These are phyloP conservation scores for Trichaptum fuscoviolaceum DNA, from an alignment of 768 basidiomycete genomes.

Conservation along the genomic window DNA sequence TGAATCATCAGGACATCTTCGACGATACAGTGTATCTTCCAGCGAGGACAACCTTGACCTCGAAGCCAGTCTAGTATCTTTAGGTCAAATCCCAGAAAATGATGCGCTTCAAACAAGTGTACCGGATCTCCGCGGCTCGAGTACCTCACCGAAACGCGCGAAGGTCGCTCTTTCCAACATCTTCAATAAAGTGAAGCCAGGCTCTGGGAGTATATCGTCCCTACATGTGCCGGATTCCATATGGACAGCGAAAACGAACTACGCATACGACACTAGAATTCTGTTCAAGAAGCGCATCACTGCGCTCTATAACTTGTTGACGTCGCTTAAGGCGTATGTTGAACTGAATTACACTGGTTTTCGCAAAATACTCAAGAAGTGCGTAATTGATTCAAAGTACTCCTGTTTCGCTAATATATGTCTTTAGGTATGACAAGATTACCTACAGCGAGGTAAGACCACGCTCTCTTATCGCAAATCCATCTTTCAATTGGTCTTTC, in stretches of 20 bases:
- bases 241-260: constrained; percentile 77
- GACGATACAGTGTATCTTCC: constrained; percentile 46
- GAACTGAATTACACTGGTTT: constrained; percentile 93
- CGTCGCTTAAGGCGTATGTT: constrained; percentile 77
- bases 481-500: constrained; percentile 5
- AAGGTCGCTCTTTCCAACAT: constrained; percentile 36
- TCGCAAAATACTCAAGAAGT: constrained; percentile 95
- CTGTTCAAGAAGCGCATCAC: constrained; percentile 89
- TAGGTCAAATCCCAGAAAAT: constrained; percentile 19
- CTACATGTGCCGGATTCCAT: constrained; percentile 39
- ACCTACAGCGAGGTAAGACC: constrained; percentile 56
- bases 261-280: constrained; percentile 77
- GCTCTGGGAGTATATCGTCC: constrained; percentile 41
- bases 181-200: constrained; percentile 41
- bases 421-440: constrained; percentile 90
- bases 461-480: neutral
- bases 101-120: neutral
- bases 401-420: constrained; percentile 10
- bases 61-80: constrained; percentile 34
- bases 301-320: constrained; percentile 69
- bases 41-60: constrained; percentile 38
- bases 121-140: neutral
- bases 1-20: neutral
- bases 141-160: constrained; percentile 24
- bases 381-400: constrained; percentile 21